Evolutionary conservation across 352 stramenopile genomes (phyloP).

Genomic region (Phytophthora europaea): DNA sequence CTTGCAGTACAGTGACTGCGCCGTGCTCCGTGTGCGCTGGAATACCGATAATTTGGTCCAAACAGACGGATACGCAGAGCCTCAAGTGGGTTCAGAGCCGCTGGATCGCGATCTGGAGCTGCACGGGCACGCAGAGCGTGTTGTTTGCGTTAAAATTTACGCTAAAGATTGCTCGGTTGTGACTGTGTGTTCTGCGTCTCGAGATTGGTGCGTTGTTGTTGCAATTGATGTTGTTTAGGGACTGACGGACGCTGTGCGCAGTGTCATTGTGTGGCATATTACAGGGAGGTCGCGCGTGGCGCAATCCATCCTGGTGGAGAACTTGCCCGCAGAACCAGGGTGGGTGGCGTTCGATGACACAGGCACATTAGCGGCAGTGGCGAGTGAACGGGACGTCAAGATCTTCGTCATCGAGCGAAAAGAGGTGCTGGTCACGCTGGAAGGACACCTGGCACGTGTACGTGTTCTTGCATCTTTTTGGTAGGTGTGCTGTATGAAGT

Average conservation of each 20-base stretch:
- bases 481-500: neutral
- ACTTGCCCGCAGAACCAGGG: slow-evolving; percentile 47
- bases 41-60: slow-evolving; percentile 10
- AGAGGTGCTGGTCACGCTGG: slow-evolving; percentile 70
- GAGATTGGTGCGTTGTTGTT: slow-evolving; percentile 56
- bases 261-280: slow-evolving; percentile 75
- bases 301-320: slow-evolving; percentile 56
- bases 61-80: slow-evolving; percentile 17
- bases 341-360: slow-evolving; percentile 76
- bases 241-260: slow-evolving; percentile 18
- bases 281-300: slow-evolving; percentile 31
- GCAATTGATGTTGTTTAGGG: neutral
- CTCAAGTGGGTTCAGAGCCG: slow-evolving; percentile 28
- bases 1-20: slow-evolving; percentile 59
- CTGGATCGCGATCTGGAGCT: slow-evolving; percentile 56
- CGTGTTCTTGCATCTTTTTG: slow-evolving; percentile 1
- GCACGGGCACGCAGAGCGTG: slow-evolving; percentile 53
- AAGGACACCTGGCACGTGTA: slow-evolving; percentile 76
- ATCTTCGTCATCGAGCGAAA: slow-evolving; percentile 63
- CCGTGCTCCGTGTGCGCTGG: slow-evolving; percentile 59
- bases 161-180: slow-evolving; percentile 25
- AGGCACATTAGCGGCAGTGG: slow-evolving; percentile 66
- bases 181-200: slow-evolving; percentile 69
- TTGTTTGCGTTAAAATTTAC: slow-evolving; percentile 52
- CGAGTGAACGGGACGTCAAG: slow-evolving; percentile 59